Base-by-base conservation (phyloP, 352 stramenopile genomes). In the Hyaloperonospora brassicae region DNA sequence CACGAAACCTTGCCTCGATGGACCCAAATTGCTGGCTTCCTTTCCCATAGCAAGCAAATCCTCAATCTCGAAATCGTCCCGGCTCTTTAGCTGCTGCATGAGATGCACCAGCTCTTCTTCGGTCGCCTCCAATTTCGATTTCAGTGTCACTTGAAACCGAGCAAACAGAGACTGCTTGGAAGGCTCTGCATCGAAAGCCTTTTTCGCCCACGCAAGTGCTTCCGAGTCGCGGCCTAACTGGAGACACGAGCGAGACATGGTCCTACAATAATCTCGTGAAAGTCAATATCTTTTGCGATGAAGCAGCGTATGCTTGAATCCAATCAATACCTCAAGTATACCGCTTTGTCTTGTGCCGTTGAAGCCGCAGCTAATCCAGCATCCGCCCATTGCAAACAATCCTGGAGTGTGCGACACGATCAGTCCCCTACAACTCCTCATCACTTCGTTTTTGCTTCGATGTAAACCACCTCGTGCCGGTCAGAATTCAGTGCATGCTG, bases 11-110 rank as follows among this genome's bases (percentile, higher is more conserved):
- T 84, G 60, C 31, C 64, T 67, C 1, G 61, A 50, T 36, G 56
- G 23, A 12, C 50, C 63, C 55, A 58, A 14, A 51, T 61, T 52
- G 23, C 59, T 70, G 8, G 71, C 75, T 23, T 52, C 38, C 45
- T 83, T 79, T 45, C 68, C 77, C 51, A 80, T 67, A 1, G 62
- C 68, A 4, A 92, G 47, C 39, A 89, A 66, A 39, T 92, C 81
- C 52, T 71, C 38, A 40, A 76, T 55, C 27, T 81, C 62, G 48
- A 92, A 89, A 57, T 92, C 81, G 6, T 86, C 73, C 41, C 68
- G 59, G 38, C 50, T 30, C 56, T 66, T 72, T 47, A 89, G 44
- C 25, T 68, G 50, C 1, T 66, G 44, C 13, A 87, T 50, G 23
- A 78, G 57, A 7, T 55, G 17, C 11, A 55, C 27, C 9, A 68